Base-by-base conservation (phyloP, 1,284 basidiomycete genomes). In the Malassezia nana region DNA sequence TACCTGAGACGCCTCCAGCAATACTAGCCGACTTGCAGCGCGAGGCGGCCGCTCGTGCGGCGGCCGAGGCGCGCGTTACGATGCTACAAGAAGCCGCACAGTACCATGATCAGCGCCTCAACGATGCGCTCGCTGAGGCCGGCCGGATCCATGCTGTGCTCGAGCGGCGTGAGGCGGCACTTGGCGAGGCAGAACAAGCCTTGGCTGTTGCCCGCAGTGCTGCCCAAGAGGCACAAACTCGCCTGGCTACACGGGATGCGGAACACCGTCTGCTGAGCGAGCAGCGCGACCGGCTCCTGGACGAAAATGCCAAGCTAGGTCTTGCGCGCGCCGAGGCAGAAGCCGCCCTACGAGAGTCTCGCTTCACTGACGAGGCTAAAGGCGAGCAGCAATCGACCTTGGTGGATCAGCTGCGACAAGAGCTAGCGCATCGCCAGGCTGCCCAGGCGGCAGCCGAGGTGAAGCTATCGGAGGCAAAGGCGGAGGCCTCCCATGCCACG, bases 301-400 rank as follows among this genome's bases (percentile, higher is more conserved):
- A 45, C 15, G 54, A 56, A 15, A 50, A 51, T 25, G 22, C 35
- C 20, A 33, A 39, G 30, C 30, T 44, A 13, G 22, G 32, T 31
- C 41, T 35, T n/a, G 54, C 46, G 28, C 42, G 35, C 5, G 47
- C 41, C 15, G 29, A 26, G 8, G 46, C 46, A 7, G 54, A 56
- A 24, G 49, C 44, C 4, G 46, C 46, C 3, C 24, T 44, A 10
- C 48, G 48, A 15, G 18, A 32, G 26, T 28, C 44, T 15, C 30
- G 46, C 32, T 77, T 74, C 40, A 83, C 84, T 66, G 87, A 88
- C 60, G 85, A 89, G 51, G 80, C 81, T 6, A 86, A 85, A 74
- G 82, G 82, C 70, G 78, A 77, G 10, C 90, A 95, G 74, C 86
- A 87, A 76, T 81, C 82, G 2, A 74, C 82, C 35, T 76, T 92